These are phyloP conservation scores for Leucogyrophana mollusca DNA, from an alignment of 768 basidiomycete genomes.

Conservation along the genomic window DNA sequence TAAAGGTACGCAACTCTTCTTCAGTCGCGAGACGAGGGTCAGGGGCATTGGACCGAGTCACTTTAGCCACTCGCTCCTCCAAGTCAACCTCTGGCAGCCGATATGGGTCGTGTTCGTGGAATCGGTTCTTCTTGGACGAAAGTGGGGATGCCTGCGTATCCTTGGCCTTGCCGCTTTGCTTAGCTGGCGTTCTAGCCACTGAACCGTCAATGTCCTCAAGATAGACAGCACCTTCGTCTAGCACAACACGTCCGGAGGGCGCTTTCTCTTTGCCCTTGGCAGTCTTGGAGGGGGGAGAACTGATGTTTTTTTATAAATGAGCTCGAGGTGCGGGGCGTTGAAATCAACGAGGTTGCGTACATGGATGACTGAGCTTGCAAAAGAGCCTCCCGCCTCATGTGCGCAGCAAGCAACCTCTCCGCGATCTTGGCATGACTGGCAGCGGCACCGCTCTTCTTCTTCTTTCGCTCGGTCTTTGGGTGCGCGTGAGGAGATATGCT, in stretches of 20 bases:
- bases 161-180: constrained; percentile 20
- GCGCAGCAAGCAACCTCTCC: constrained; percentile 89
- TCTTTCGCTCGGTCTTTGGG: constrained; percentile 76
- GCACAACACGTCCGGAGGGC: constrained; percentile 44
- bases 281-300: constrained; percentile 22
- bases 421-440: constrained; percentile 84
- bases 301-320: too few species aligned
- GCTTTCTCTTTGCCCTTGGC: constrained; percentile 47
- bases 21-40: constrained; percentile 96
- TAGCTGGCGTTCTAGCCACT: constrained; percentile 51
- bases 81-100: constrained; percentile 82
- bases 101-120: constrained; percentile 88
- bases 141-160: constrained; percentile 36
- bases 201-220: constrained; percentile 78
- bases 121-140: constrained; percentile 61
- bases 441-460: constrained; percentile 89
- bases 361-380: constrained; percentile 48
- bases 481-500: constrained; percentile 9
- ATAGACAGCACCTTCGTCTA: constrained; percentile 79
- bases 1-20: constrained; percentile 89
- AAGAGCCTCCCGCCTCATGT: constrained; percentile 87
- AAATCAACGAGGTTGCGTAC: constrained; percentile 33
- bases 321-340: background rate
- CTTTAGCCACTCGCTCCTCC: constrained; percentile 59
- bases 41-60: constrained; percentile 57